phyloP scores from a whole-genome alignment of 208 protist genomes.

The Acanthamoeba royreba region DNA sequence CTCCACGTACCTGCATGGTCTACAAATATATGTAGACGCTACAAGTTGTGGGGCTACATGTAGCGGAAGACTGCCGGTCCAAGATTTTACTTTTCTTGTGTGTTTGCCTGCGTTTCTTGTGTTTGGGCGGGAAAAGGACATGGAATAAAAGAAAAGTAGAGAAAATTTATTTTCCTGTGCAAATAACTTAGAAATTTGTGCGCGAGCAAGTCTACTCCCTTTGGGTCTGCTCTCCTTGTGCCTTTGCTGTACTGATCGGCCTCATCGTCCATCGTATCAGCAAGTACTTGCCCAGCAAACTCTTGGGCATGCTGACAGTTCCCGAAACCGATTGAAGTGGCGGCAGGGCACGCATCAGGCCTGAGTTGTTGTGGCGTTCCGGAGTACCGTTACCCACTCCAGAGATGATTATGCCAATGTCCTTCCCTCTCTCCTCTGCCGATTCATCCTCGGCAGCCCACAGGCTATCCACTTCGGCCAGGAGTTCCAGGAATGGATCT shows the following conservation, averaged over 20 bases:
- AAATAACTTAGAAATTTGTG: neutral
- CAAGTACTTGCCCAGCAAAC: neutral
- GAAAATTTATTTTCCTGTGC: neutral
- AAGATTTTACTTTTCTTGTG: too few species aligned
- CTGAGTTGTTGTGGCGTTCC: neutral
- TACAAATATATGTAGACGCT: neutral
- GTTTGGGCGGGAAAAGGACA: too few species aligned
- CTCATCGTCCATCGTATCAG: neutral
- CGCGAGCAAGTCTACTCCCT: too few species aligned
- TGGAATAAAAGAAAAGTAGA: too few species aligned
- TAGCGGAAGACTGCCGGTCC: too few species aligned
- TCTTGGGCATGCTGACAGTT: neutral
- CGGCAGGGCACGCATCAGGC: neutral
- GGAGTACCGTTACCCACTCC: neutral
- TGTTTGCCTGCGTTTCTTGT: too few species aligned
- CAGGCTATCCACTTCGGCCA: neutral
- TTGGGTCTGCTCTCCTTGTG: too few species aligned
- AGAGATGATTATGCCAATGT: neutral
- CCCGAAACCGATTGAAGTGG: neutral
- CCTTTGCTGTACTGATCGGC: neutral
- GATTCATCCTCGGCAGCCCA: neutral
- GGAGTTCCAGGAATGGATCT: neutral
- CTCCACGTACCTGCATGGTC: neutral
- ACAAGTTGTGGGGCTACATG: neutral
- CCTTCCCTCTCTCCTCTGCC: neutral